Conservation (phyloP, 805 yeast species). For the Kazachstania taianensis region DNA sequence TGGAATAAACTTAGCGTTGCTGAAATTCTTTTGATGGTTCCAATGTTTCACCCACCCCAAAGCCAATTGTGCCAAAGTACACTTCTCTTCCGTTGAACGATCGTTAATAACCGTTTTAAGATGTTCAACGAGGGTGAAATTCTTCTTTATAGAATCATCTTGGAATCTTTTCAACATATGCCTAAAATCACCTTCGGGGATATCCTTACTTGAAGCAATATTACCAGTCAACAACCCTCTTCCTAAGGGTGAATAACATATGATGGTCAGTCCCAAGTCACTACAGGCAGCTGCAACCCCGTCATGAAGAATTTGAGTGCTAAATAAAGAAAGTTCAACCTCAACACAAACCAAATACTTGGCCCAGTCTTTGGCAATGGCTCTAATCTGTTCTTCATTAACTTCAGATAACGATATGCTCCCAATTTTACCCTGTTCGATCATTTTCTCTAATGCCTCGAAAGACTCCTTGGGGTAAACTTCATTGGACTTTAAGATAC, state of each 20-base stretch:
- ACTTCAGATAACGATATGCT: constrained; percentile 73
- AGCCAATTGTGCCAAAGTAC: constrained; percentile 57
- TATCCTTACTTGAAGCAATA: constrained; percentile 35
- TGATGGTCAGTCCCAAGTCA: constrained; percentile 50
- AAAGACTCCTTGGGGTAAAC: constrained; percentile 43
- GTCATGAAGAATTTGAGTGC: constrained; percentile 49
- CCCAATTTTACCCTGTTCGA: constrained; percentile 54
- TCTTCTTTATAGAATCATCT: constrained; percentile 45
- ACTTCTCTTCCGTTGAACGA: constrained; percentile 36
- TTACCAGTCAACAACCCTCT: constrained; percentile 68
- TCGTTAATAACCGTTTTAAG: constrained; percentile 39
- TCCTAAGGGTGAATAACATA: constrained; percentile 79
- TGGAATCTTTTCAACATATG: constrained; percentile 44
- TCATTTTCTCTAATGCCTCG: constrained; percentile 43
- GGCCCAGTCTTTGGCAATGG: constrained; percentile 42
- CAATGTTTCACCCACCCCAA: constrained; percentile 52
- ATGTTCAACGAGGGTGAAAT: constrained; percentile 38
- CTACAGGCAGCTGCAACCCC: constrained; percentile 55
- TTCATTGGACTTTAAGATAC: constrained; percentile 16
- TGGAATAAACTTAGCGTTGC: constrained; percentile 49
- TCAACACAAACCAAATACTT: constrained; percentile 60
- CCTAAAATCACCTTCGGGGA: constrained; percentile 51
- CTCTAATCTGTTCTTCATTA: constrained; percentile 46
- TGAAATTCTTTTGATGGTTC: constrained; percentile 28
- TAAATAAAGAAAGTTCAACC: constrained; percentile 65